Base-by-base conservation (phyloP, 805 yeast genomes). In the Wickerhamiella bombiphila region DNA sequence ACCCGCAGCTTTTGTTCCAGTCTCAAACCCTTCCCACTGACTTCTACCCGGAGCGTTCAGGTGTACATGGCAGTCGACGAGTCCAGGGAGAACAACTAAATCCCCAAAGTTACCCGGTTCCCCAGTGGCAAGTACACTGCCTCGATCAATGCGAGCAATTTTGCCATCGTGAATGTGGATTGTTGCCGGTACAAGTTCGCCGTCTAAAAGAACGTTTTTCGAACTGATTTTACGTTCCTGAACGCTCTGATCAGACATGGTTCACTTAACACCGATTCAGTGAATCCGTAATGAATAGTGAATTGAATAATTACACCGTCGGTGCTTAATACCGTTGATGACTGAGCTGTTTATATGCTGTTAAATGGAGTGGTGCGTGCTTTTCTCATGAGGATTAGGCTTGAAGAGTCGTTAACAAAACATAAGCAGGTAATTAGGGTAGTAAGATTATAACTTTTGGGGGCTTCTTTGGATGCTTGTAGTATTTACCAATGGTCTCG, bases 21-120 rank as follows among this genome's bases (percentile, higher is more conserved):
- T 78, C 18, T 76, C 94, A 56, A 88, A 86, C 1, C 97, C 97
- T 58, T 86, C 97, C 97, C 97, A 86, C 44, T 83, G 93, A 1
- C 96, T 86, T 49, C 97, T 66, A 8, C 97, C 97, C 0, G 97
- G 97, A 50, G 88, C 97, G 57, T 86, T 86, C 48, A 86, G 63
- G 52, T 86, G 97, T 22, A 86, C 97, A 56, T 86, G 97, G 6
- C 93, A 70, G 52, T 86, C 97, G 3, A 86, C 94, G 21, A 86
- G 66, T 0, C 97, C 97, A 0, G 97, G 96, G 63, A 88, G 63
- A n/a, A 86, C 68, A 26, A 70, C 70, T 17, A 64, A 55, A 1
- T 91, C 86, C 3, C 79, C 65, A 4, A 76, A 74, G 44, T 75
- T 65, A 29, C 75, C 58, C 14, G 51, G 43, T 4, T 16, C 35